phyloP scores from a whole-genome alignment of 352 stramenopile genomes.

The Globisporangium rhizosaccharum region DNA sequence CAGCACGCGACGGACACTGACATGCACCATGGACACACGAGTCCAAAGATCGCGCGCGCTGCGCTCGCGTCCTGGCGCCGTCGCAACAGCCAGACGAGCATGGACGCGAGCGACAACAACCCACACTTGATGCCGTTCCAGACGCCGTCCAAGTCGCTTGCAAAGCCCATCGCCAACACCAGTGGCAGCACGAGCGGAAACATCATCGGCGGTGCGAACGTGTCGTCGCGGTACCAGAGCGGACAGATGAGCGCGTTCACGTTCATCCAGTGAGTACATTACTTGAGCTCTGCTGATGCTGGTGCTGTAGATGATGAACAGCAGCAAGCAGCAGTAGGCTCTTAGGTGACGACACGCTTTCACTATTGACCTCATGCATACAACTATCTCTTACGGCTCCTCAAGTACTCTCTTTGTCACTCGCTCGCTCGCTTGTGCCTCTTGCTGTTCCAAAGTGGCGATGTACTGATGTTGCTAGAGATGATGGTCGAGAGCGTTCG shows the following conservation, averaged over 20 bases:
- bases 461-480: neutral
- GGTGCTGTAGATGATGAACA: too few species aligned
- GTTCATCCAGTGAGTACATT: constrained; percentile 6
- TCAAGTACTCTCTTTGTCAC: too few species aligned
- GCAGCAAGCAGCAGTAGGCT: too few species aligned
- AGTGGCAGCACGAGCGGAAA: neutral
- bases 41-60: constrained; percentile 35
- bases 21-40: constrained; percentile 13
- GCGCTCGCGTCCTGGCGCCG: constrained; percentile 35
- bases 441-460: neutral
- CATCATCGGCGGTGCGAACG: constrained; percentile 10
- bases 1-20: neutral
- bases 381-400: too few species aligned
- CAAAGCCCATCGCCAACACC: neutral
- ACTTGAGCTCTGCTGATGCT: neutral
- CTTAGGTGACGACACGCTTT: too few species aligned
- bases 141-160: constrained; percentile 10
- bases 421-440: neutral
- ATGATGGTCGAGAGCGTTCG: too few species aligned
- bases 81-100: constrained; percentile 19
- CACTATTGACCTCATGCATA: too few species aligned
- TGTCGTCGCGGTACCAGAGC: constrained; percentile 10
- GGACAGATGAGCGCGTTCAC: constrained; percentile 10
- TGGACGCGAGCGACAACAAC: constrained; percentile 15
- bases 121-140: constrained; percentile 32